Conservation (phyloP, 2,329 filamentous ascomycete species). For the Xylaria sp. region DNA sequence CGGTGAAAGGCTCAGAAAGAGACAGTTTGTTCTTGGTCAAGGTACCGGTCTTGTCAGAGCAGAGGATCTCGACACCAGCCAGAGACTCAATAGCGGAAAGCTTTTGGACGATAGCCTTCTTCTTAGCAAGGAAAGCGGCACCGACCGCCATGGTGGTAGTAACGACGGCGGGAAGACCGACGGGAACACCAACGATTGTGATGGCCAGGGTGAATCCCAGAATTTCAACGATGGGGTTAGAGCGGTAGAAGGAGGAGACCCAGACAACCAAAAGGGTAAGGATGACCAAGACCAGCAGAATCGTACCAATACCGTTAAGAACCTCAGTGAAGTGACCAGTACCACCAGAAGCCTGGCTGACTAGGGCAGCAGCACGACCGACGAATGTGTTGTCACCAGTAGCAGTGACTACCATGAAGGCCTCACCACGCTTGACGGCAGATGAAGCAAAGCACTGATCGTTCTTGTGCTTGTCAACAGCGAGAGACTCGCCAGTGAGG, state of each 20-base stretch:
- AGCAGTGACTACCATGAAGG: constrained; percentile 82
- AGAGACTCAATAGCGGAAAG: constrained; percentile 91
- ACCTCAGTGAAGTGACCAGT: constrained; percentile 92
- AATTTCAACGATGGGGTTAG: constrained; percentile 81
- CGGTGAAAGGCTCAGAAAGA: constrained; percentile 84
- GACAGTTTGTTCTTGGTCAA: constrained; percentile 95
- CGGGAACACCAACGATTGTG: constrained; percentile 90
- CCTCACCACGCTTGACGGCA: constrained; percentile 89
- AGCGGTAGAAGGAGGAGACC: constrained; percentile 89
- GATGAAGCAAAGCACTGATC: constrained; percentile 88
- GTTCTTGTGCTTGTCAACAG: constrained; percentile 86
- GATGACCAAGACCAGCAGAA: constrained; percentile 83
- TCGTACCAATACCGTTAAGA: constrained; percentile 84
- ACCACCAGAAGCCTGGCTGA: constrained; percentile 78
- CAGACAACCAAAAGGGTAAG: constrained; percentile 84
- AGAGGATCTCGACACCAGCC: constrained; percentile 92
- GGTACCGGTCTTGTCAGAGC: constrained; percentile 94
- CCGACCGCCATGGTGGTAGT: constrained; percentile 96
- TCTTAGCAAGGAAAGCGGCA: constrained; percentile 90
- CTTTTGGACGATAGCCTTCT: constrained; percentile 94
- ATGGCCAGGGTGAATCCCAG: constrained; percentile 88
- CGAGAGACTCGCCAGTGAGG: constrained; percentile 91
- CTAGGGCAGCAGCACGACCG: constrained; percentile 86
- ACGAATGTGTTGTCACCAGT: constrained; percentile 93
- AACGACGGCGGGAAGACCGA: constrained; percentile 92